Evolutionary conservation across 495 filamentous ascomycete species (phyloP).

Genomic region (Penicillium goetzii): DNA sequence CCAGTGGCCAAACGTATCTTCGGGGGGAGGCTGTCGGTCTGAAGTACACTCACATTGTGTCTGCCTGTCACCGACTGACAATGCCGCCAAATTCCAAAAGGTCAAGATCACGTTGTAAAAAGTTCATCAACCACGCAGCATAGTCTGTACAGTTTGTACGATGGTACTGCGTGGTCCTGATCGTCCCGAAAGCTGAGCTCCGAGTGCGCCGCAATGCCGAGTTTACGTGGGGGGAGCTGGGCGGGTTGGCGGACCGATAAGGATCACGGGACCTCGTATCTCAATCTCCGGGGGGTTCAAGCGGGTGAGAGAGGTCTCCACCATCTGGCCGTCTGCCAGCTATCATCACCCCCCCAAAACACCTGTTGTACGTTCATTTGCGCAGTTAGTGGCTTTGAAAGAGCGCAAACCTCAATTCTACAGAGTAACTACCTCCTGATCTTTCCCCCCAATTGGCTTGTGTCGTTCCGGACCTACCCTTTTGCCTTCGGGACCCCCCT

Average conservation of each 20-base stretch:
- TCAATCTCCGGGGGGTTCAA: slow-evolving; percentile 7
- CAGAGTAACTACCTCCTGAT: neutral
- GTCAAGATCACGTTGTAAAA: neutral
- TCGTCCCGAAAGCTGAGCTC: slow-evolving; percentile 7
- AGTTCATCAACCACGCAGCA: neutral
- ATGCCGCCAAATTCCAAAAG: neutral
- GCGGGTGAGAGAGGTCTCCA: slow-evolving; percentile 9
- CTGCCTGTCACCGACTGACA: neutral
- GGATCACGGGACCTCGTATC: slow-evolving; percentile 31
- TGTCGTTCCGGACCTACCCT: neutral
- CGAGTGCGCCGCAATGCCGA: slow-evolving; percentile 6
- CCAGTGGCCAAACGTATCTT: neutral
- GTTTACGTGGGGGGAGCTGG: slow-evolving; percentile 16
- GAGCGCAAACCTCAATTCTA: neutral
- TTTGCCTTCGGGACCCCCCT: neutral
- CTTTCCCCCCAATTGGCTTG: neutral
- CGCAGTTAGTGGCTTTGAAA: neutral
- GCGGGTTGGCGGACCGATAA: slow-evolving; percentile 25
- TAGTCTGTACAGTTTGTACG: neutral
- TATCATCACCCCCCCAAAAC: neutral
- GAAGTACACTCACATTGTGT: slow-evolving; percentile 17
- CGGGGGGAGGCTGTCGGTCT: neutral
- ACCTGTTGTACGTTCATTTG: no score
- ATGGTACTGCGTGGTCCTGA: neutral
- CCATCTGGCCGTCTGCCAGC: neutral